phyloP scores from a whole-genome alignment of 805 yeast genomes.

The Sugiyamaella marilandica region DNA sequence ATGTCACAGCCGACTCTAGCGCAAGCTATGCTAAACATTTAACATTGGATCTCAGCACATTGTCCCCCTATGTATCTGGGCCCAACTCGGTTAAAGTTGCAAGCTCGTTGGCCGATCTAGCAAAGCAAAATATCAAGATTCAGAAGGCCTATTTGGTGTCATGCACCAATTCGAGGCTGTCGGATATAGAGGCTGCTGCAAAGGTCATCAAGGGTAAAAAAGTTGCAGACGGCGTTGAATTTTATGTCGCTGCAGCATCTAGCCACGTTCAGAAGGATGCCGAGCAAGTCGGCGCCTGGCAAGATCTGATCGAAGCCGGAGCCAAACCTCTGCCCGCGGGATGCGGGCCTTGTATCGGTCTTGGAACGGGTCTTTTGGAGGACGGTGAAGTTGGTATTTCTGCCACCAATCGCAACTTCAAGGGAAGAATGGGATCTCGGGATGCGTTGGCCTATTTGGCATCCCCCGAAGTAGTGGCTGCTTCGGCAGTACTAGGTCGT shows the following conservation, averaged over 20 bases:
- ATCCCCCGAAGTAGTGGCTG: slow-evolving; percentile 97
- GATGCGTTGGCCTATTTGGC: slow-evolving; percentile 95
- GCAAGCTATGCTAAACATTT: slow-evolving; percentile 87
- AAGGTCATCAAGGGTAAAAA: slow-evolving; percentile 74
- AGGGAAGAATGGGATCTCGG: slow-evolving; percentile 98
- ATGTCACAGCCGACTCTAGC: slow-evolving; percentile 57
- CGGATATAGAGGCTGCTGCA: slow-evolving; percentile 94
- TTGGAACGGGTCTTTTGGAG: slow-evolving; percentile 88
- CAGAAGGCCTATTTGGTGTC: slow-evolving; percentile 97
- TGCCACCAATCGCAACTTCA: slow-evolving; percentile 97
- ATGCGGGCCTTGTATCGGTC: slow-evolving; percentile 98
- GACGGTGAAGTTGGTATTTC: slow-evolving; percentile 98
- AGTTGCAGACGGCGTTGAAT: slow-evolving; percentile 85
- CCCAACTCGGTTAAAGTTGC: slow-evolving; percentile 96
- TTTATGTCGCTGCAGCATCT: slow-evolving; percentile 97
- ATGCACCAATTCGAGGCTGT: slow-evolving; percentile 90
- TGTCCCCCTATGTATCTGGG: slow-evolving; percentile 89
- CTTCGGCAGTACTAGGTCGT: slow-evolving; percentile 92
- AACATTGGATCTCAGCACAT: slow-evolving; percentile 68
- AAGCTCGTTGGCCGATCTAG: slow-evolving; percentile 67
- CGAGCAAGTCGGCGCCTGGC: slow-evolving; percentile 88
- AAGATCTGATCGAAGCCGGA: slow-evolving; percentile 83
- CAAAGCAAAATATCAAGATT: slow-evolving; percentile 66
- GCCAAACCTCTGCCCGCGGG: slow-evolving; percentile 96
- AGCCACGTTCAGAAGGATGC: slow-evolving; percentile 91